Evolutionary conservation across 1,284 basidiomycete genomes (phyloP), one percentile per base, ranked within the genome.

Genomic region (Moesziomyces sp.): DNA sequence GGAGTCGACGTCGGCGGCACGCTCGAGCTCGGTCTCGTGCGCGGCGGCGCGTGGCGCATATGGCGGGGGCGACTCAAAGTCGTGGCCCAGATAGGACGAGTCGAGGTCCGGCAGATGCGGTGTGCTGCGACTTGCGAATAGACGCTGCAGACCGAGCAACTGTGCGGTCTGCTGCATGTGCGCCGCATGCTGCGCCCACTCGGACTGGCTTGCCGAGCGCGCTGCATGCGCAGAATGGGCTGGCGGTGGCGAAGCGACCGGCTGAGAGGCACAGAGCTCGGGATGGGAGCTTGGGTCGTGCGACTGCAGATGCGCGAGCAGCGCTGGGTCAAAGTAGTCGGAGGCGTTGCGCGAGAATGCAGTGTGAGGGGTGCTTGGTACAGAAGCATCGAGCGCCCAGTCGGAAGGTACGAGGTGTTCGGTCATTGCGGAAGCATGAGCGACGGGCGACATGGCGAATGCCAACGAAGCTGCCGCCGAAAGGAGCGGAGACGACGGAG

Each of bases 201-300:
- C 76, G 95, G 94, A 98, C 95, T 56, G 96, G 94, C 28, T 93
- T 93, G 19, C 86, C 97, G 53, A 93, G 93, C 50, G 96, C 97
- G 78, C 94, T 97, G 54, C 93, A 94, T 81, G 94, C 95, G 80
- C 93, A 92, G 68, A 92, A 94, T 79, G 97, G 97, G 83, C 94
- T 94, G 19, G 43, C 18, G 58, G 54, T 18, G 62, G 58, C 3
- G 58, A 71, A n/a, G 52, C 50, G 23, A 45, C 50, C 3, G 42
- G 28, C 34, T 44, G 51, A 21, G 47, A 34, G 10, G 58, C 18
- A 19, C 58, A 57, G 9, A 71, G 55, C 55, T 71, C 61, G n/a
- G 68, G 57, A 52, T 71, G 68, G 2, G 58, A 66, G 45, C 53
- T 71, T 6, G 50, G 35, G 14, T 65, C 58, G 24, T 65, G 68